phyloP scores from a whole-genome alignment of 306 rosid species.

The Dryas drummondii region DNA sequence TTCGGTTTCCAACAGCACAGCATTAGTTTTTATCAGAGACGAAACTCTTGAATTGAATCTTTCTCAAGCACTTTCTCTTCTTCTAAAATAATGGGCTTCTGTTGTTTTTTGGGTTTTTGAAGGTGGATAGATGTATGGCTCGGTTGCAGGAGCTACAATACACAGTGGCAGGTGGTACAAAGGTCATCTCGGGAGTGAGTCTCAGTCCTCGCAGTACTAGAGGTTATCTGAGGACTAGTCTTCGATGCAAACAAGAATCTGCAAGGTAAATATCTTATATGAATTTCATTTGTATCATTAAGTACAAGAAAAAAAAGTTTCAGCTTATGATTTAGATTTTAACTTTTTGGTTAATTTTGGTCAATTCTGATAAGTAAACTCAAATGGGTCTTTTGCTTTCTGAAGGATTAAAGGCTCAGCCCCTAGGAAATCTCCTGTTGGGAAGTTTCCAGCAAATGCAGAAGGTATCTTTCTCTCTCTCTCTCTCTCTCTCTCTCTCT shows the following conservation, averaged over 20 bases:
- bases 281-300: not conserved
- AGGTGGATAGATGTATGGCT: constrained; percentile 92
- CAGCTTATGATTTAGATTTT: not conserved
- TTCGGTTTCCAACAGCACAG: too few species aligned
- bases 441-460: constrained; percentile 63
- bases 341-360: not conserved
- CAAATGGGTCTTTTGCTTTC: constrained; percentile 15
- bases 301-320: not conserved
- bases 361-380: constrained; percentile 9
- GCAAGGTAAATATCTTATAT: constrained; percentile 34
- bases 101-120: constrained; percentile 29
- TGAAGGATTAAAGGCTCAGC: constrained; percentile 58
- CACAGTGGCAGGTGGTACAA: constrained; percentile 73
- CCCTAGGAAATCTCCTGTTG: constrained; percentile 65
- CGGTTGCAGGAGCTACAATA: constrained; percentile 89
- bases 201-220: constrained; percentile 96
- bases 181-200: constrained; percentile 74
- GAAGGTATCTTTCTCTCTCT: constrained; percentile 46
- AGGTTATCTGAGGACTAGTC: constrained; percentile 79
- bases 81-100: not conserved
- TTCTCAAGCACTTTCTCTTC: not conserved
- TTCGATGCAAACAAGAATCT: constrained; percentile 94
- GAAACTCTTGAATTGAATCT: not conserved
- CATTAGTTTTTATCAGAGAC: too few species aligned
- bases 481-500: constrained; percentile 20